Evolutionary conservation across 805 yeast species (phyloP).

Genomic region (Candida coquimbonensis): DNA sequence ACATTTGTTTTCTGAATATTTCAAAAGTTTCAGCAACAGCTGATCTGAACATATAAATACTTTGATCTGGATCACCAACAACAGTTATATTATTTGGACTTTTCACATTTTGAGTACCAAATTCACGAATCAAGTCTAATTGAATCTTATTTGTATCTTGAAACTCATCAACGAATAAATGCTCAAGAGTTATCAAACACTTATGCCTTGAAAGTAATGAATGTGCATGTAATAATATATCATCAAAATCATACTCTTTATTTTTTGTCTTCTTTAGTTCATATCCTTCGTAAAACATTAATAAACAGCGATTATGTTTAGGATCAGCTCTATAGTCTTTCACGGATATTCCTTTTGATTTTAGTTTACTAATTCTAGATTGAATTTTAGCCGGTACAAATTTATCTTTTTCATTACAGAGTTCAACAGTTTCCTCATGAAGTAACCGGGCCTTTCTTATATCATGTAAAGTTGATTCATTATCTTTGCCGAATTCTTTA

Average conservation of each 20-base stretch:
- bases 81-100: constrained; percentile 59
- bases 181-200: constrained; percentile 35
- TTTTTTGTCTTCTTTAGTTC: constrained; percentile 38
- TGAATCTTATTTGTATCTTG: constrained; percentile 87
- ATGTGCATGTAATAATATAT: constrained; percentile 54
- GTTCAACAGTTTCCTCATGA: too few relatives aligned
- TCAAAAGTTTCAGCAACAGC: constrained; percentile 67
- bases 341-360: constrained; percentile 44
- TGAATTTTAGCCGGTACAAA: not conserved
- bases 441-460: too few relatives aligned
- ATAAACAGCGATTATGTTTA: constrained; percentile 27
- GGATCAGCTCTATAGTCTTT: constrained; percentile 28
- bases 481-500: constrained; percentile 24
- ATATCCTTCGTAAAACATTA: constrained; percentile 42
- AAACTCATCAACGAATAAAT: constrained; percentile 87
- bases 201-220: constrained; percentile 33
- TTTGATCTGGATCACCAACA: constrained; percentile 96
- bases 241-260: constrained; percentile 73
- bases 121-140: constrained; percentile 52
- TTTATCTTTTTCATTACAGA: too few relatives aligned
- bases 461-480: too few relatives aligned
- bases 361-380: constrained; percentile 43
- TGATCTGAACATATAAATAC: constrained; percentile 82
- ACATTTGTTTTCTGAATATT: constrained; percentile 36
- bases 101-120: constrained; percentile 36